Evolutionary conservation across 495 filamentous ascomycete genomes (phyloP), one percentile per base, ranked within the genome.

Genomic region (Talaromyces adpressus): DNA sequence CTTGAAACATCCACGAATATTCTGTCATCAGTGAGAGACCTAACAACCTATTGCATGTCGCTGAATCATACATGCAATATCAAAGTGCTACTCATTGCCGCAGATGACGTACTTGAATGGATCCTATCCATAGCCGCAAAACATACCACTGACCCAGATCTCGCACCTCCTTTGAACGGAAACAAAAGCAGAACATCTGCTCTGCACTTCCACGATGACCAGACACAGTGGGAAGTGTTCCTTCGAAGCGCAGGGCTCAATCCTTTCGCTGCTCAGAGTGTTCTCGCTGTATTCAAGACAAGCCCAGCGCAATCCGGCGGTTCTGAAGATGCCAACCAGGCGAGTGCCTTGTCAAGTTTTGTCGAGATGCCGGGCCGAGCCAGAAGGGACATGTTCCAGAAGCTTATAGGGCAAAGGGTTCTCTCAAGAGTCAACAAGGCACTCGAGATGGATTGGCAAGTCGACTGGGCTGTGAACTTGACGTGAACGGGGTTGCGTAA

Each of bases 161-260:
- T 2, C 62, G 65, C 14, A 27, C 1, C 16, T 29, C 27, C 23
- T 25, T 14, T 56, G 23, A 27, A 56, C n/a, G n/a, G n/a, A 20
- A 20, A n/a, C 16, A 14, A 41, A 16, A 16, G 36, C 36, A 16
- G 0, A 14, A 20, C 45, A 49, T 7, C 45, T 22, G 45, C n/a
- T 18, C 1, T 6, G 9, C 45, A 49, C 8, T 20, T 58, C 6
- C 56, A 34, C 3, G 70, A 78, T 12, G 77, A 80, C 3, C 86
- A 91, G 67, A 85, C 84, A n/a, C 68, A 73, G 29, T 91, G 89
- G 87, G 92, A 95, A 72, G 32, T 86, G 11, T 92, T 91, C 67
- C 76, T 96, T 16, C 81, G 90, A 23, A 71, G 79, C n/a, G 81
- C 82, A 12, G 92, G 92, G 3, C 73, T 94, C 74, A 96, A 95